Evolutionary conservation across 2,329 filamentous ascomycete species (phyloP).

Genomic region (Coleophoma crateriformis): DNA sequence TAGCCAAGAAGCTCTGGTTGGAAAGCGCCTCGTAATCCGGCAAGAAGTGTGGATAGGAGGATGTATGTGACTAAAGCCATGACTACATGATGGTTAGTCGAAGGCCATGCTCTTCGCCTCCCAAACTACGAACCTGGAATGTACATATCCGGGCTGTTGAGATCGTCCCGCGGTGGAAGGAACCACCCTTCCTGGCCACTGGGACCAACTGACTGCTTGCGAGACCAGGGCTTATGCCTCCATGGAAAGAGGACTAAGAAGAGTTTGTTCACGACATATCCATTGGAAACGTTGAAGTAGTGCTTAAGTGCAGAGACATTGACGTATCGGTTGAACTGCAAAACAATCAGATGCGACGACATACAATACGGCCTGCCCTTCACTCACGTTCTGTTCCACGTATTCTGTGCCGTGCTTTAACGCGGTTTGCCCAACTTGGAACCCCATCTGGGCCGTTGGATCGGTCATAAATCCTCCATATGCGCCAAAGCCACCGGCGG

Average conservation of each 20-base stretch:
- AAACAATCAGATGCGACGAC: not conserved
- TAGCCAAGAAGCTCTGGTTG: slow-evolving; percentile 89
- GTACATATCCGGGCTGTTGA: slow-evolving; percentile 99
- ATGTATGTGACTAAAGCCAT: slow-evolving; percentile 99
- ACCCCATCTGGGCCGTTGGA: slow-evolving; percentile 88
- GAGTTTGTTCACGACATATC: slow-evolving; percentile 90
- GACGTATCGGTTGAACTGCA: slow-evolving; percentile 73
- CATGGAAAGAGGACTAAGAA: slow-evolving; percentile 93
- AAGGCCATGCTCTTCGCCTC: slow-evolving; percentile 47
- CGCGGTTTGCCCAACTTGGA: slow-evolving; percentile 88
- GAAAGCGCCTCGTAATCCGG: slow-evolving; percentile 85
- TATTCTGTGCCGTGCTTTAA: slow-evolving; percentile 91
- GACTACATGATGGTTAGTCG: slow-evolving; percentile 35
- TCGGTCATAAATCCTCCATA: slow-evolving; percentile 96
- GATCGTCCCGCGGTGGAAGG: slow-evolving; percentile 85
- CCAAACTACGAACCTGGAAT: slow-evolving; percentile 59
- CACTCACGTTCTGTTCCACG: slow-evolving; percentile 80
- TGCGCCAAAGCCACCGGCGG: slow-evolving; percentile 54
- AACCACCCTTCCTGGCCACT: slow-evolving; percentile 72
- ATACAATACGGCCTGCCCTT: not conserved
- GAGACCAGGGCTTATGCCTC: slow-evolving; percentile 96
- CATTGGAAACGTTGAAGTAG: slow-evolving; percentile 99
- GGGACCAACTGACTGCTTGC: slow-evolving; percentile 72
- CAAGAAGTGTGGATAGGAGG: slow-evolving; percentile 83
- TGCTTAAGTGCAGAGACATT: slow-evolving; percentile 92